Evolutionary conservation across 192 early-diverging fungal genomes (phyloP).

Genomic region (Entophlyctis helioformis): DNA sequence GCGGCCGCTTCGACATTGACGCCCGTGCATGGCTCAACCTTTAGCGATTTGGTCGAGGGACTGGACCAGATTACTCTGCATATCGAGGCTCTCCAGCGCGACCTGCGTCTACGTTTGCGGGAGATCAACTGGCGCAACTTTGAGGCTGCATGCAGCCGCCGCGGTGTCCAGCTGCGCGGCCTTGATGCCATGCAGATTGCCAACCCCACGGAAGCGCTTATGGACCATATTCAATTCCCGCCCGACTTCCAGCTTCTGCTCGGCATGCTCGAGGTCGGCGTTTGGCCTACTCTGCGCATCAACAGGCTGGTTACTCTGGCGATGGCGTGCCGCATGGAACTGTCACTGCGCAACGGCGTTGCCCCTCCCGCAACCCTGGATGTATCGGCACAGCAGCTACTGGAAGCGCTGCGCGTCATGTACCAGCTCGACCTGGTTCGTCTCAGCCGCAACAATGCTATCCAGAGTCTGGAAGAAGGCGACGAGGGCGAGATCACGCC

Average conservation of each 20-base stretch:
- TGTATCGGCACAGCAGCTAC: constrained; percentile 4
- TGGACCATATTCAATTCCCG: constrained; percentile 5
- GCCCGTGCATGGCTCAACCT: too few relatives aligned
- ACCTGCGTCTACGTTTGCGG: constrained; percentile 7
- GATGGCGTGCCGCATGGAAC: constrained; percentile 9
- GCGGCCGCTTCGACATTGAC: too few relatives aligned
- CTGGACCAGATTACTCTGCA: too few relatives aligned
- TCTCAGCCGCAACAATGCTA: too few relatives aligned
- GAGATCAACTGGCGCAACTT: constrained; percentile 19
- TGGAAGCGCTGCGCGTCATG: constrained; percentile 1
- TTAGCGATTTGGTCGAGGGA: too few relatives aligned
- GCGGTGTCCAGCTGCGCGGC: constrained; percentile 2
- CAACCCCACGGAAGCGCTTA: background rate
- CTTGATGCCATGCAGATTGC: constrained; percentile 5
- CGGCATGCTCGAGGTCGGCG: constrained; percentile 4
- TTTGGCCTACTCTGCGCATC: constrained; percentile 12
- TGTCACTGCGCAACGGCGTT: background rate
- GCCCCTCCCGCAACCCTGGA: background rate
- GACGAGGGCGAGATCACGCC: too few relatives aligned
- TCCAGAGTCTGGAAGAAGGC: too few relatives aligned
- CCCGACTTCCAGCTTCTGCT: constrained; percentile 1
- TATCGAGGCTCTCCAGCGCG: too few relatives aligned
- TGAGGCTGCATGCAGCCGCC: constrained; percentile 1
- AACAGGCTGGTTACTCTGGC: constrained; percentile 13
- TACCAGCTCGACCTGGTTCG: too few relatives aligned